Percentiles rank a stretch among this genome's conserved stretches.
phyloP scores from a whole-genome alignment of 2,329 filamentous ascomycete genomes.

The Emmonsiellopsis sp. region DNA sequence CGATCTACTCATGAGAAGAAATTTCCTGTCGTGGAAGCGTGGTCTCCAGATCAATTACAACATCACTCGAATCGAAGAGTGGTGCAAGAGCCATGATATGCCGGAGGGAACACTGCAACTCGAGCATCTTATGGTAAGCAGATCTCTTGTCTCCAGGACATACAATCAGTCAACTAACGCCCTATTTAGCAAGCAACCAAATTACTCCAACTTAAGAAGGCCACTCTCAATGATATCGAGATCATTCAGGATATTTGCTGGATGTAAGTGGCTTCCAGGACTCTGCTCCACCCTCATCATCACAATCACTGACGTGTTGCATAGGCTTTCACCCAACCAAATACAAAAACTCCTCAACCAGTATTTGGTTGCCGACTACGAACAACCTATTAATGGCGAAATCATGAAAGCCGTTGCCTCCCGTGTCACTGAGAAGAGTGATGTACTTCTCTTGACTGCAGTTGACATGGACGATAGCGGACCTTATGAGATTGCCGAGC shows the following conservation, averaged over 20 bases:
- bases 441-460: slow-evolving; percentile 82
- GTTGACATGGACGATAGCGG: slow-evolving; percentile 99
- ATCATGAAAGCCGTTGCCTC: slow-evolving; percentile 99
- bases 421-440: slow-evolving; percentile 94
- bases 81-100: slow-evolving; percentile 99
- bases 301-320: neutral
- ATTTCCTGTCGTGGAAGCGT: slow-evolving; percentile 99
- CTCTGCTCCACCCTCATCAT: neutral
- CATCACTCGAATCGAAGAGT: slow-evolving; percentile 97
- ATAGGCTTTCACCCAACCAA: slow-evolving; percentile 89
- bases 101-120: slow-evolving; percentile 94
- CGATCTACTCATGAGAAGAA: slow-evolving; percentile 91
- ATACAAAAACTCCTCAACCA: slow-evolving; percentile 99
- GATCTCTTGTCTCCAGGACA: neutral
- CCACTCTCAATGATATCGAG: slow-evolving; percentile 96
- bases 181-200: slow-evolving; percentile 78
- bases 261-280: slow-evolving; percentile 60
- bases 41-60: slow-evolving; percentile 99
- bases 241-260: slow-evolving; percentile 99
- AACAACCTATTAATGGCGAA: slow-evolving; percentile 98
- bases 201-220: slow-evolving; percentile 96
- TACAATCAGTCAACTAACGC: slow-evolving; percentile 8
- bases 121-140: slow-evolving; percentile 85
- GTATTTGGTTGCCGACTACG: slow-evolving; percentile 96
- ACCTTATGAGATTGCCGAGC: slow-evolving; percentile 96